These are phyloP conservation scores for Mortierella sp. DNA, from an alignment of 371 early-diverging fungal genomes.

Conservation along the genomic window DNA sequence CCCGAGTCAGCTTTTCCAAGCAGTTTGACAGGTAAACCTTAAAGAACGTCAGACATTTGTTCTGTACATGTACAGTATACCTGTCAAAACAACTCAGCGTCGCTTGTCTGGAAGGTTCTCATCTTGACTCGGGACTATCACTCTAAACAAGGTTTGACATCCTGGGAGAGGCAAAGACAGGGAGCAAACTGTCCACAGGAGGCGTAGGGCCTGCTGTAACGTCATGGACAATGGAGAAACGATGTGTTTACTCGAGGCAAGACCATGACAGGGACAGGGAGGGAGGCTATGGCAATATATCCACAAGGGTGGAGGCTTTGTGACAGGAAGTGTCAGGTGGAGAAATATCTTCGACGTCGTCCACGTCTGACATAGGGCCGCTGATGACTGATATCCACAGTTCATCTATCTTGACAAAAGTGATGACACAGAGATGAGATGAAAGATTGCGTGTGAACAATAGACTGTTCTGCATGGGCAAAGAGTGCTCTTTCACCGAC, in stretches of 20 bases:
- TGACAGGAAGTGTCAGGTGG: too few relatives aligned
- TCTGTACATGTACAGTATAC: not conserved
- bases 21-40: conserved; percentile 2
- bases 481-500: not conserved
- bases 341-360: too few relatives aligned
- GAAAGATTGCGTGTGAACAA: not conserved
- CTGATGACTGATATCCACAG: too few relatives aligned
- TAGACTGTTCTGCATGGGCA: not conserved
- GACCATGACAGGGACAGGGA: too few relatives aligned
- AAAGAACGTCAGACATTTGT: not conserved
- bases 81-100: conserved; percentile 6
- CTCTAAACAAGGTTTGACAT: conserved; percentile 7
- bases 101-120: conserved; percentile 24
- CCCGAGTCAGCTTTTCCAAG: conserved; percentile 15
- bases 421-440: too few relatives aligned
- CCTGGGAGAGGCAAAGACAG: not conserved
- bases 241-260: too few relatives aligned
- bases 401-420: too few relatives aligned
- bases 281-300: too few relatives aligned
- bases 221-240: too few relatives aligned
- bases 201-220: too few relatives aligned
- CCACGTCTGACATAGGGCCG: too few relatives aligned
- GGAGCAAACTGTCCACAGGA: not conserved
- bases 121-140: conserved; percentile 17
- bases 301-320: too few relatives aligned